phyloP scores from a whole-genome alignment of 73 alveolate genomes.

The Paraurostyla sp. region DNA sequence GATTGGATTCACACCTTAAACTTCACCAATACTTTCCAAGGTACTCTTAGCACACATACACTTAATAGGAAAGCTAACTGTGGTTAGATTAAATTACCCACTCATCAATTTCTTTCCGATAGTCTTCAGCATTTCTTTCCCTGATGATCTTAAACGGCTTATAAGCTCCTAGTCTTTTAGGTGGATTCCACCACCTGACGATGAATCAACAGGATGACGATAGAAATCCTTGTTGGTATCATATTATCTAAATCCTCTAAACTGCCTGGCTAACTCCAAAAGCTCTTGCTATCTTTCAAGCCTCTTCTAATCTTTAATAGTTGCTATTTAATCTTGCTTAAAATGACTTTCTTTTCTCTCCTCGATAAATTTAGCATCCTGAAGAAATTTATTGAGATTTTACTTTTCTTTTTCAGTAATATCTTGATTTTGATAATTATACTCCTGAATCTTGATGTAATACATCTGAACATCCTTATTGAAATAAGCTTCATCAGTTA shows the following conservation, averaged over 20 bases:
- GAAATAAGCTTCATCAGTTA: too few species aligned
- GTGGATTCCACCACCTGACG: constrained; percentile 79
- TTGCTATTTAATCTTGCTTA: neutral
- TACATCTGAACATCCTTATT: too few species aligned
- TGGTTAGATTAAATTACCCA: constrained; percentile 88
- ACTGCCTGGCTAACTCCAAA: neutral
- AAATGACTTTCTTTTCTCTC: neutral
- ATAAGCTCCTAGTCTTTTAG: constrained; percentile 69
- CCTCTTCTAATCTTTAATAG: neutral
- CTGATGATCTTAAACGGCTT: constrained; percentile 80
- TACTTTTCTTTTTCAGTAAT: too few species aligned
- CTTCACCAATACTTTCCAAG: constrained; percentile 69
- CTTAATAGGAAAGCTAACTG: constrained; percentile 87
- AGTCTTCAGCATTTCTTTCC: constrained; percentile 84
- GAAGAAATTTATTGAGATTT: too few species aligned
- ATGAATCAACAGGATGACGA: constrained; percentile 75
- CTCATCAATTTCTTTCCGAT: constrained; percentile 84
- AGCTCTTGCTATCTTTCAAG: neutral
- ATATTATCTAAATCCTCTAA: constrained; percentile 1
- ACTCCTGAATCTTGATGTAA: too few species aligned
- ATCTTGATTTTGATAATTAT: too few species aligned
- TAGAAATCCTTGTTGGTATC: constrained; percentile 70
- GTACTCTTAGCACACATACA: constrained; percentile 87
- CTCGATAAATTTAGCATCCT: neutral
- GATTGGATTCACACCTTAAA: constrained; percentile 73